Conservation (phyloP, 495 filamentous ascomycete species). For the Penicillium bovifimosum region DNA sequence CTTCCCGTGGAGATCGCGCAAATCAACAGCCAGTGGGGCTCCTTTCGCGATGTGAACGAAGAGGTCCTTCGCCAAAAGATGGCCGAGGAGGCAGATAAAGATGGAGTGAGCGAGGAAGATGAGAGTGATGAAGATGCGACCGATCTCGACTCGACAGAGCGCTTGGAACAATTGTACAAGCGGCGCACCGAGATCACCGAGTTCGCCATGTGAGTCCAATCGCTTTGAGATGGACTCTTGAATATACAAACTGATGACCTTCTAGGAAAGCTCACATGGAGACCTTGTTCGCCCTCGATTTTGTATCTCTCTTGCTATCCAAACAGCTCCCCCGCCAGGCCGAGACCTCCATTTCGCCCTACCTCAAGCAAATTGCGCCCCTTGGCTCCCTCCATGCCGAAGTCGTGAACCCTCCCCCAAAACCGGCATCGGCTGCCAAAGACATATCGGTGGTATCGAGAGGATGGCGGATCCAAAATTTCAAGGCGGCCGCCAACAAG, state of each 20-base stretch:
- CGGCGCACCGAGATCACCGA: constrained; percentile 41
- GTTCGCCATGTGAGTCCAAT: constrained; percentile 35
- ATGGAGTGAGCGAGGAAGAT: constrained; percentile 31
- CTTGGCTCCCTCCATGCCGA: constrained; percentile 73
- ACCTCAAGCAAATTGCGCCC: constrained; percentile 61
- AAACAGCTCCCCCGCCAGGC: constrained; percentile 66
- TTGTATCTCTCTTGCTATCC: constrained; percentile 77
- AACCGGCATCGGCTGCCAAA: constrained; percentile 44
- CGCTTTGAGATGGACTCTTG: not conserved
- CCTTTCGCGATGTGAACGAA: constrained; percentile 65
- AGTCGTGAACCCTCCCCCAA: constrained; percentile 53
- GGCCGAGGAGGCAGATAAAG: constrained; percentile 40
- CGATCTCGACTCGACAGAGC: constrained; percentile 36
- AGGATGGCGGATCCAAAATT: constrained; percentile 74
- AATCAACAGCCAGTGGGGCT: constrained; percentile 67
- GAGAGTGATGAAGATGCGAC: constrained; percentile 25
- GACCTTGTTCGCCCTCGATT: constrained; percentile 66
- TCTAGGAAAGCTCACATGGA: constrained; percentile 60
- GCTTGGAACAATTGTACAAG: constrained; percentile 39
- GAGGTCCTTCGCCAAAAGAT: constrained; percentile 56
- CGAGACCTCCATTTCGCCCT: constrained; percentile 60
- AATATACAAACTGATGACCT: constrained; percentile 4
- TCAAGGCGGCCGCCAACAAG: constrained; percentile 67
- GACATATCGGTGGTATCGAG: constrained; percentile 56
- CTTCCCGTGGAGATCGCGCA: constrained; percentile 67